phyloP scores from a whole-genome alignment of 2,329 filamentous ascomycete genomes.

The Phaeosphaeria sp. region DNA sequence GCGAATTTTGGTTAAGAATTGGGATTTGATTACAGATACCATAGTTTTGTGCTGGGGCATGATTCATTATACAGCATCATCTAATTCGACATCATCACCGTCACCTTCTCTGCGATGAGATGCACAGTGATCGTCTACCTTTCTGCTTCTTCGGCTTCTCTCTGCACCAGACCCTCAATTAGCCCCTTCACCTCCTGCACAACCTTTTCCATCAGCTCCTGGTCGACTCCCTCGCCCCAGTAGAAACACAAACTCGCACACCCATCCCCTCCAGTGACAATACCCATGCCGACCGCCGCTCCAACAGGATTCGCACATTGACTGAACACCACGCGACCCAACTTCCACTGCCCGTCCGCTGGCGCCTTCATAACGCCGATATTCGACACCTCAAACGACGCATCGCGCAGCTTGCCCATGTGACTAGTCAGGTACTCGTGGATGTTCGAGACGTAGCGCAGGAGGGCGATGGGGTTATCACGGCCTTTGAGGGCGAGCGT shows the following conservation, averaged over 20 bases:
- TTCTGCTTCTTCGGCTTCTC: background rate
- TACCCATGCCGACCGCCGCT: conserved; percentile 48
- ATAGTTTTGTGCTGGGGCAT: background rate
- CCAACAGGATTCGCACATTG: conserved; percentile 52
- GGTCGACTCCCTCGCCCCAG: conserved; percentile 50
- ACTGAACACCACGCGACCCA: conserved; percentile 54
- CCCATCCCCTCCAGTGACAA: conserved; percentile 54
- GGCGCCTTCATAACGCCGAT: conserved; percentile 46
- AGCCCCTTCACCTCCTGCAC: conserved; percentile 13
- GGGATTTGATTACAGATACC: background rate
- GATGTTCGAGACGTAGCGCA: conserved; percentile 51
- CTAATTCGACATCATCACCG: background rate
- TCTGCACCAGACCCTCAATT: conserved; percentile 9
- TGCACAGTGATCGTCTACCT: too few species aligned
- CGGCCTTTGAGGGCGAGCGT: conserved; percentile 26
- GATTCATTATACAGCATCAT: background rate
- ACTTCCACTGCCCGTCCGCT: conserved; percentile 21
- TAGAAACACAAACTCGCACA: conserved; percentile 50
- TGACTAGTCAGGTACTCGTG: conserved; percentile 46
- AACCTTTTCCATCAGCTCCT: conserved; percentile 27
- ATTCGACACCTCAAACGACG: conserved; percentile 56
- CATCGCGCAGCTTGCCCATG: conserved; percentile 47
- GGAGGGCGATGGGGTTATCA: conserved; percentile 45
- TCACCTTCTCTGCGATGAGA: too few species aligned
- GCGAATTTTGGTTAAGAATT: background rate